Evolutionary conservation across 371 early-diverging fungal species (phyloP).

Genomic region (Circinella minor): DNA sequence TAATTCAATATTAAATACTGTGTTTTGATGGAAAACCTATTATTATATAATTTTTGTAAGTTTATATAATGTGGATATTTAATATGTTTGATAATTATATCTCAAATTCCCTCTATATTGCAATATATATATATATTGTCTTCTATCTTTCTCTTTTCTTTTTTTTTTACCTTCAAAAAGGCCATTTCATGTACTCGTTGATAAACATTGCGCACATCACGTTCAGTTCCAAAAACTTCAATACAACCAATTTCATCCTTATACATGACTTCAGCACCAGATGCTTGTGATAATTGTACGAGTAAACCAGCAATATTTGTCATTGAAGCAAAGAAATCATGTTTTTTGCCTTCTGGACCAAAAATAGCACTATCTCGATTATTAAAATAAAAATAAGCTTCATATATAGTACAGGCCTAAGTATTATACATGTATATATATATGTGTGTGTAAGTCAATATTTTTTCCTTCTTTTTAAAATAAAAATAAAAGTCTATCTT

Average conservation of each 20-base stretch:
- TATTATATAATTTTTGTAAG: background rate
- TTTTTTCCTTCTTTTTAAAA: background rate
- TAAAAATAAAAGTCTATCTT: background rate
- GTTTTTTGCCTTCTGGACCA: constrained; percentile 31
- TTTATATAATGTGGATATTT: too few species aligned
- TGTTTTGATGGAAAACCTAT: constrained; percentile 39
- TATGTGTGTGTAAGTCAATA: too few species aligned
- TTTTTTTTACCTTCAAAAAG: constrained; percentile 39
- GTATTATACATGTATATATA: too few species aligned
- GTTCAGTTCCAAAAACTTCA: constrained; percentile 67
- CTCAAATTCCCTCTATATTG: too few species aligned
- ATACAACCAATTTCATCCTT: constrained; percentile 50
- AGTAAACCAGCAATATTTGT: constrained; percentile 46
- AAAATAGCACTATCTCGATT: constrained; percentile 40
- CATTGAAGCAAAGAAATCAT: constrained; percentile 39
- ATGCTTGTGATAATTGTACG: constrained; percentile 54
- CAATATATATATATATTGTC: too few species aligned
- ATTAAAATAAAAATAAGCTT: constrained; percentile 61
- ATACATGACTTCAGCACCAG: constrained; percentile 62
- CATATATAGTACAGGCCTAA: constrained; percentile 61
- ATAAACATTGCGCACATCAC: constrained; percentile 63
- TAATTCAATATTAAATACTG: constrained; percentile 63
- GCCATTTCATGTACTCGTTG: constrained; percentile 53
- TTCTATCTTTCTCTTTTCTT: background rate
- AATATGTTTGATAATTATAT: too few species aligned